Evolutionary conservation across 129 eudicot genomes (phyloP).

Genomic region (Pulicaria dysenterica): DNA sequence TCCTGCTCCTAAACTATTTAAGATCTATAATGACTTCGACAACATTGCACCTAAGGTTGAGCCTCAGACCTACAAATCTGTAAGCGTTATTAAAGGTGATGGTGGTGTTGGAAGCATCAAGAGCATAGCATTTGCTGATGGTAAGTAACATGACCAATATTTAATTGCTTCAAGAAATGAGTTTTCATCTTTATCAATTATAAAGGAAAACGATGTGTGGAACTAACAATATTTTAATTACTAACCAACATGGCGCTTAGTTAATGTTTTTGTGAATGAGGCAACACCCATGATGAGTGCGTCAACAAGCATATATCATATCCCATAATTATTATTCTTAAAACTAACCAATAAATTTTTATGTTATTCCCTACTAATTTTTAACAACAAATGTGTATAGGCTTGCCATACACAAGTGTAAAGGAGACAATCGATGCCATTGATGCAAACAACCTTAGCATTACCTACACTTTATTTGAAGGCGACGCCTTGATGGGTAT

Average conservation of each 20-base stretch:
- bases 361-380: no score
- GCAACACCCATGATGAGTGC: no score
- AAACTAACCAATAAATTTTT: no score
- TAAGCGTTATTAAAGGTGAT: slow-evolving; percentile 41
- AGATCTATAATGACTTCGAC: slow-evolving; percentile 35
- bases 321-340: no score
- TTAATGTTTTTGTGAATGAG: no score
- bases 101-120: slow-evolving; percentile 50
- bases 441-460: slow-evolving; percentile 8
- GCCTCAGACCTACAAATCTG: slow-evolving; percentile 38
- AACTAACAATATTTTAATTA: no score
- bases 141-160: slow-evolving; percentile 5
- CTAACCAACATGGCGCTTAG: no score
- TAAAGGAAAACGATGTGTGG: no score
- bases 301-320: no score
- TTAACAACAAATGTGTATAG: no score
- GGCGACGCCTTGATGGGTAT: slow-evolving; percentile 16
- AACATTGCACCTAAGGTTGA: slow-evolving; percentile 39
- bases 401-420: no score
- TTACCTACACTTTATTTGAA: slow-evolving; percentile 26
- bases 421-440: slow-evolving; percentile 21
- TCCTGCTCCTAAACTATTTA: slow-evolving; percentile 38
- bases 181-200: no score
- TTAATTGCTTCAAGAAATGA: not conserved
- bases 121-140: slow-evolving; percentile 36